A percentile compares a stretch with the other conserved stretches of the same genome.
Evolutionary conservation across 208 protist genomes (phyloP).

Genomic region (Endotrypanum monterogeii): DNA sequence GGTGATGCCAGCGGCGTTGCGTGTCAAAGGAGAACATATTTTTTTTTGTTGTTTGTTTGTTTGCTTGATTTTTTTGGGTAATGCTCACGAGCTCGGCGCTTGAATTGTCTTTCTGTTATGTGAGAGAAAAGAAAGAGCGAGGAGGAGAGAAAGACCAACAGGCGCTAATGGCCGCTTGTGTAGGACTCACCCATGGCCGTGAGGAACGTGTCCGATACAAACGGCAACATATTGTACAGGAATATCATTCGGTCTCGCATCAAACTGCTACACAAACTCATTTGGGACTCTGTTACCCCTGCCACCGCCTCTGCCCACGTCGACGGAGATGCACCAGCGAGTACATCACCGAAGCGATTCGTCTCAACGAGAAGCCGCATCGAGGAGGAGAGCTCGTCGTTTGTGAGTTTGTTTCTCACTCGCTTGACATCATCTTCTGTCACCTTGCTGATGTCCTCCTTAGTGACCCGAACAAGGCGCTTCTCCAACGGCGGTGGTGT

Average conservation of each 20-base stretch:
- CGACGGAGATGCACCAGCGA: conserved; percentile 29
- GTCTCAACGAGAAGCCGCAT: conserved; percentile 61
- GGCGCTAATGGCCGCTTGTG: not conserved
- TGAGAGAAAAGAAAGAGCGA: not conserved
- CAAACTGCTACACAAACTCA: conserved; percentile 19
- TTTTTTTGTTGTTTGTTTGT: not conserved
- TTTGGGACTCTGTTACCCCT: conserved; percentile 36
- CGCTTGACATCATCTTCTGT: conserved; percentile 56
- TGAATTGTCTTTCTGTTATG: not conserved
- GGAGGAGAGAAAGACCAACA: not conserved
- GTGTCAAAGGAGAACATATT: no score
- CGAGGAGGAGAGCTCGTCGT: conserved; percentile 45
- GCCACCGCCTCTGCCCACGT: conserved; percentile 44
- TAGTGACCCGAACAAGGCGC: conserved; percentile 51
- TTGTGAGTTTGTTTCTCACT: conserved; percentile 33
- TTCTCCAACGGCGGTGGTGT: conserved; percentile 39
- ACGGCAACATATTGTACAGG: conserved; percentile 75
- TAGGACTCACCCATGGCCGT: conserved; percentile 33
- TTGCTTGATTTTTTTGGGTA: no score
- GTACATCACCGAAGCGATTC: conserved; percentile 71
- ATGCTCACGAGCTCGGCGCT: no score
- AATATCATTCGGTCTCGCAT: conserved; percentile 44
- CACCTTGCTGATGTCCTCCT: conserved; percentile 50
- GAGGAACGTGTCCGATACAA: conserved; percentile 58
- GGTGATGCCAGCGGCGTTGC: no score